phyloP scores from a whole-genome alignment of 352 stramenopile genomes.

The Pythium oligandrum region DNA sequence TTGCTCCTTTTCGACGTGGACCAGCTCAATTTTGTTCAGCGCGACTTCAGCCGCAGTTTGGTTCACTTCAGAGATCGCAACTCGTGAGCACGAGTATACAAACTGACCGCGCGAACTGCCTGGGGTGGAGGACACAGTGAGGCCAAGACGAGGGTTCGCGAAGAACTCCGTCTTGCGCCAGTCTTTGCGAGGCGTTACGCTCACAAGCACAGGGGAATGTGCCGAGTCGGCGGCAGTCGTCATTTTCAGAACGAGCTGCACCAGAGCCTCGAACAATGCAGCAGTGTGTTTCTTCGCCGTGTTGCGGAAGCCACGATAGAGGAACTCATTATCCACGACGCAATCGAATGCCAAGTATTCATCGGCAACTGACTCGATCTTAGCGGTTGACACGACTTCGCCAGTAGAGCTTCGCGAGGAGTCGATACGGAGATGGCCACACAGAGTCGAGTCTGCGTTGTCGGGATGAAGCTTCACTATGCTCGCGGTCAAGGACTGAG shows the following conservation, averaged over 20 bases:
- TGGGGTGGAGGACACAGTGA: too few species aligned
- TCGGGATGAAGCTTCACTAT: too few species aligned
- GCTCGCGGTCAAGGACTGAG: too few species aligned
- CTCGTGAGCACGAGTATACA: slow-evolving; percentile 9
- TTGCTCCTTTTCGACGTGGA: background rate
- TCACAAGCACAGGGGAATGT: slow-evolving; percentile 24
- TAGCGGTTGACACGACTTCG: too few species aligned
- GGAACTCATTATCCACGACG: slow-evolving; percentile 40
- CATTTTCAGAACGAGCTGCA: slow-evolving; percentile 10
- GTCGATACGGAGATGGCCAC: too few species aligned
- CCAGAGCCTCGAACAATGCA: slow-evolving; percentile 34
- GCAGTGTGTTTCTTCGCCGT: slow-evolving; percentile 33
- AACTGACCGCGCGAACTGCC: background rate
- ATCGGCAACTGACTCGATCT: background rate
- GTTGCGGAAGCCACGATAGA: slow-evolving; percentile 43
- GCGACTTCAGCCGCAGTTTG: too few species aligned
- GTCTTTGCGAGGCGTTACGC: slow-evolving; percentile 49
- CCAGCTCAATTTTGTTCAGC: too few species aligned
- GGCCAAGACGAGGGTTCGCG: slow-evolving; percentile 17
- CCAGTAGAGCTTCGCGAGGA: too few species aligned
- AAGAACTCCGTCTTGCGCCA: slow-evolving; percentile 65
- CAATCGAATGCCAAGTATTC: slow-evolving; percentile 24
- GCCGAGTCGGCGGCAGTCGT: background rate
- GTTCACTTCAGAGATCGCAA: too few species aligned
- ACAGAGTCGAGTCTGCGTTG: too few species aligned